These are phyloP conservation scores for Closterium sp. DNA, from an alignment of 139 green algal species.

Conservation along the genomic window DNA sequence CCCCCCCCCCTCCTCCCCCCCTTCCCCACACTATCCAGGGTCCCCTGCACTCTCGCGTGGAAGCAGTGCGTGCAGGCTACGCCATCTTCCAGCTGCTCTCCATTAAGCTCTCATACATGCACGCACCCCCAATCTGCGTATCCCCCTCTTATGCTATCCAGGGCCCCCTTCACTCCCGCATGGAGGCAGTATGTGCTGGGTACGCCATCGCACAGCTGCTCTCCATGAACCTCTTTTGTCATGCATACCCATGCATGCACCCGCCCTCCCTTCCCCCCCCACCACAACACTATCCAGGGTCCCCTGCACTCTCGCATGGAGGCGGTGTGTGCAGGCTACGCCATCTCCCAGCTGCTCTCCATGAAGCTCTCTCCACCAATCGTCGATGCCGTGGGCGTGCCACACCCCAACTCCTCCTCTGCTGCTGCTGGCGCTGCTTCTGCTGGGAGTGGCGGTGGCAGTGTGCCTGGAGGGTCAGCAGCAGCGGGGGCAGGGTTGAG, in stretches of 20 bases:
- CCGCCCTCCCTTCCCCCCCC: no score
- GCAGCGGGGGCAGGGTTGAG: not conserved
- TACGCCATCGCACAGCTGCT: no score
- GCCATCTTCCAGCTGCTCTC: not conserved
- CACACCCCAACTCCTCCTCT: not conserved
- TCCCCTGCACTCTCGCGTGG: not conserved
- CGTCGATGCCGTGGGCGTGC: not conserved
- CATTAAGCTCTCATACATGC: not conserved
- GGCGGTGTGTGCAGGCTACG: not conserved
- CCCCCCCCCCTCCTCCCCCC: no score
- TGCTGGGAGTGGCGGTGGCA: not conserved
- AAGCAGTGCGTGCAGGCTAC: not conserved
- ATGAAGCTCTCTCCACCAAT: not conserved
- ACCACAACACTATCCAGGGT: no score
- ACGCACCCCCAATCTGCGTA: no score
- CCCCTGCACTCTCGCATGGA: not conserved
- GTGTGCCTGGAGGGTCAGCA: no score
- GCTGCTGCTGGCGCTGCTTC: not conserved
- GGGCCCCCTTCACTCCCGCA: no score
- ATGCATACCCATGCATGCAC: no score
- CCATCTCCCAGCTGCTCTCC: not conserved
- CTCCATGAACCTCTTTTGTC: no score
- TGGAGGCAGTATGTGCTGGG: no score
- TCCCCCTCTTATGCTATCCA: no score
- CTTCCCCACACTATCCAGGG: no score